Conservation (phyloP, 129 eudicot genomes). For the Arctium lappa region DNA sequence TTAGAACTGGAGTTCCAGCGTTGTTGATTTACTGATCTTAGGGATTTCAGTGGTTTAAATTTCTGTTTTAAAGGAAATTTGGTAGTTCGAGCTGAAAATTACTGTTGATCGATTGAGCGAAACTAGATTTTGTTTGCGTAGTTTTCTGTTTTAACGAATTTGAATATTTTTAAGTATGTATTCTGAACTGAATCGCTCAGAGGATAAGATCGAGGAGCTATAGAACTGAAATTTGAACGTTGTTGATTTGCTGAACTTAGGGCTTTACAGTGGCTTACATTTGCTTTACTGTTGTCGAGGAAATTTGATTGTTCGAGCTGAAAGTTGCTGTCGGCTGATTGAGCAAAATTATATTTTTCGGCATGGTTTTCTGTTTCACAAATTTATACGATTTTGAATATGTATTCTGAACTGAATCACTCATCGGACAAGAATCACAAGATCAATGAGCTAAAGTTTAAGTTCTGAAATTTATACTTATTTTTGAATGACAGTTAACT, state of each 20-base stretch:
- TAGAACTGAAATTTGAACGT: not conserved
- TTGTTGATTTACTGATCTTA: not conserved
- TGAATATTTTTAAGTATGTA: not conserved
- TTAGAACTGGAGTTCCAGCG: not conserved
- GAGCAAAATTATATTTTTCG: not conserved
- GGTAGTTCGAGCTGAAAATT: constrained; percentile 2
- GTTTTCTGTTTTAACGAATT: not conserved
- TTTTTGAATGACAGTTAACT: not conserved
- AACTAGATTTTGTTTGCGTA: not conserved
- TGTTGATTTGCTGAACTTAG: not conserved
- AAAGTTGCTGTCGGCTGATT: not conserved
- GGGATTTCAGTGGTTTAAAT: constrained; percentile 12
- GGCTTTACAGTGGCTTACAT: constrained; percentile 14
- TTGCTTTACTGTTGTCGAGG: not conserved
- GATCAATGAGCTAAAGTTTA: not conserved
- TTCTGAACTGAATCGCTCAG: not conserved
- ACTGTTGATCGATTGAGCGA: not conserved
- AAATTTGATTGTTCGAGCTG: not conserved
- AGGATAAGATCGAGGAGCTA: not conserved
- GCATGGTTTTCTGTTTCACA: not conserved
- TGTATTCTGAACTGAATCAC: not conserved
- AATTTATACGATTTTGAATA: not conserved
- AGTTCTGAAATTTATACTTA: not conserved
- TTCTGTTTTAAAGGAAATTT: not conserved
- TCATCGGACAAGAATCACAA: not conserved